Evolutionary conservation across 2,329 filamentous ascomycete genomes (phyloP).

Genomic region (Xylariomycetidae sp.): DNA sequence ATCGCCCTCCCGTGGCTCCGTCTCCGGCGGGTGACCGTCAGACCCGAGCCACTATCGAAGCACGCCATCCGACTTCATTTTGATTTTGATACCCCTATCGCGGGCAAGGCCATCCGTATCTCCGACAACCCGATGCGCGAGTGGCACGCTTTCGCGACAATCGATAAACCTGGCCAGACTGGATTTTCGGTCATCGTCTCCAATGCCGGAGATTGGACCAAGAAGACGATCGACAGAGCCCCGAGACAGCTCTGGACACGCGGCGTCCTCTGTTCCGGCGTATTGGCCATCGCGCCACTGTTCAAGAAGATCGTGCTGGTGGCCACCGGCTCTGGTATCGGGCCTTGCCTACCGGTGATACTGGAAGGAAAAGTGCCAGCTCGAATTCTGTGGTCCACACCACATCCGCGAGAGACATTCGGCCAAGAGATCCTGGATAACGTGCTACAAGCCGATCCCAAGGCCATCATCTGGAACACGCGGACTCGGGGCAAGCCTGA

Average conservation of each 20-base stretch:
- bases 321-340: constrained; percentile 70
- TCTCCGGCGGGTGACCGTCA: constrained; percentile 63
- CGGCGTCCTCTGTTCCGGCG: constrained; percentile 62
- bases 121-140: constrained; percentile 61
- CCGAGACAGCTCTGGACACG: constrained; percentile 63
- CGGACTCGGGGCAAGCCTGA: constrained; percentile 54
- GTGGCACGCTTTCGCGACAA: constrained; percentile 73
- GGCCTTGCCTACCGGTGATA: constrained; percentile 37
- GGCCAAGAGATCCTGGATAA: constrained; percentile 50
- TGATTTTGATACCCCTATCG: constrained; percentile 54
- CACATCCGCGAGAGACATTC: constrained; percentile 58
- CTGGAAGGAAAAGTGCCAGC: constrained; percentile 43
- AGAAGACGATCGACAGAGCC: constrained; percentile 54
- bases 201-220: constrained; percentile 73
- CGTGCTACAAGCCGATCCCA: constrained; percentile 53
- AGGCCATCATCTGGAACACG: constrained; percentile 66
- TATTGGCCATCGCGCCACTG: constrained; percentile 62
- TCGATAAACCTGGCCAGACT: constrained; percentile 40
- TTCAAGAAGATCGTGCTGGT: constrained; percentile 64
- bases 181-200: constrained; percentile 68
- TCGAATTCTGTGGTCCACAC: constrained; percentile 65
- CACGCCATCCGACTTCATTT: constrained; percentile 72
- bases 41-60: constrained; percentile 61
- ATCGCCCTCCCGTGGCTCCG: constrained; percentile 70
- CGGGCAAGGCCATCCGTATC: constrained; percentile 54